phyloP scores from a whole-genome alignment of 176 grass and related monocot genomes.

The Rhynchospora tenuis region DNA sequence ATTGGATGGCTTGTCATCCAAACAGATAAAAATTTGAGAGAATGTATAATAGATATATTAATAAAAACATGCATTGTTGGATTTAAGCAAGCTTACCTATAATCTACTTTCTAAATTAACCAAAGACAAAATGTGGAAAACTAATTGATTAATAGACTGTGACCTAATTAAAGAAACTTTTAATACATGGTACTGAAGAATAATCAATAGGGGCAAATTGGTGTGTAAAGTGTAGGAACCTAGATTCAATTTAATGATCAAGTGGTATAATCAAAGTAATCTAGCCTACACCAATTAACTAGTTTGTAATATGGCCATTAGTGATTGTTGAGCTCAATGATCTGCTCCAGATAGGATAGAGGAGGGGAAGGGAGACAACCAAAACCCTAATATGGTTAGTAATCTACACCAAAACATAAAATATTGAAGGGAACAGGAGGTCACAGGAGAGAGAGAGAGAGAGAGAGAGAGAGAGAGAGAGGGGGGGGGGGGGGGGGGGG shows the following conservation, averaged over 20 bases:
- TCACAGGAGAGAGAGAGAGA: no score
- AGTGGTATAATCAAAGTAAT: neutral
- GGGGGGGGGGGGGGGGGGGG: no score
- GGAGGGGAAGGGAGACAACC: no score
- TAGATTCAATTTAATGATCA: neutral
- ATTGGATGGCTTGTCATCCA: neutral
- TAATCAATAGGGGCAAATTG: neutral
- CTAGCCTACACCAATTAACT: neutral
- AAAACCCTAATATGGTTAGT: no score
- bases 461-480: no score
- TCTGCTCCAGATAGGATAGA: no score
- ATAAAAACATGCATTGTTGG: neutral
- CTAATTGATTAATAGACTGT: neutral
- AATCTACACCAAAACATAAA: no score
- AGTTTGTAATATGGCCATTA: neutral
- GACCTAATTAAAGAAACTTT: neutral
- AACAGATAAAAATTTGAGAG: neutral
- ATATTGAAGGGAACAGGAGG: no score
- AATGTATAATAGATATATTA: neutral
- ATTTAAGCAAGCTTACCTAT: neutral
- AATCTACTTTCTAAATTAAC: neutral
- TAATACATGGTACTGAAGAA: neutral
- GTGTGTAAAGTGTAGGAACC: neutral
- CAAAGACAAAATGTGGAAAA: neutral
- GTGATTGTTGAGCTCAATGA: neutral